Base-by-base conservation (phyloP, 768 basidiomycete species). In the Leucocoprinus sp. region DNA sequence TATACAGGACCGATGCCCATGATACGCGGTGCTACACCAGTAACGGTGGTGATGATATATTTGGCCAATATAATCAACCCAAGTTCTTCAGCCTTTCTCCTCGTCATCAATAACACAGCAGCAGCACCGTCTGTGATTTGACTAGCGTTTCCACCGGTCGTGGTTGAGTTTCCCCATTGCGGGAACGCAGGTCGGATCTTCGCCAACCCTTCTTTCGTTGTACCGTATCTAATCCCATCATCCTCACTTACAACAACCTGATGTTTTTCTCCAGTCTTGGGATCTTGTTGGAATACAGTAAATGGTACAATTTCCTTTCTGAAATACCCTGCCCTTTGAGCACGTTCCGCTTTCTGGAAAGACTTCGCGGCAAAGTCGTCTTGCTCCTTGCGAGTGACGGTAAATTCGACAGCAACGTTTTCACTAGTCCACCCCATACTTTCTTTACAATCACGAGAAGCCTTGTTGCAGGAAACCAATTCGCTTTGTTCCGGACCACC, bases 371-470 rank as follows among this genome's bases (percentile, higher is more conserved):
- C 82, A 55, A 78, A 82, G 27, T 67, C 69, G 57, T 92, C 88
- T 70, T 88, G 86, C 46, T 82, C 76, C 41, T 84, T 77, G 27
- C 88, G 73, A 38, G 82, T 73, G 48, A 92, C 66, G 48, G 75
- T 62, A 61, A 78, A 90, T 34, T 90, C 84, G 24, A 64, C 62
- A 0, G 88, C 88, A 24, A 92, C 84, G 51, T 89, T 92, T 63
- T 92, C 88, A 52, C 81, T 82, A 5, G 88, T 89, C 89, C 89
- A 90, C 5, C 88, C 88, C 89, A 91, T 92, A 24, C 83, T 84
- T 57, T 78, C 66, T 17, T 67, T 57, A 49, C 80, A 81, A 52
- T 85, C 84, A 21, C 61, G 70, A 2, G 85, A 76, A 3, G 76
- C 65, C 8, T 68, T 56, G 56, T 81, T 72, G 12, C 62, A 58